Evolutionary conservation across 805 yeast species (phyloP).

Genomic region (Jamesozyma gamospora): DNA sequence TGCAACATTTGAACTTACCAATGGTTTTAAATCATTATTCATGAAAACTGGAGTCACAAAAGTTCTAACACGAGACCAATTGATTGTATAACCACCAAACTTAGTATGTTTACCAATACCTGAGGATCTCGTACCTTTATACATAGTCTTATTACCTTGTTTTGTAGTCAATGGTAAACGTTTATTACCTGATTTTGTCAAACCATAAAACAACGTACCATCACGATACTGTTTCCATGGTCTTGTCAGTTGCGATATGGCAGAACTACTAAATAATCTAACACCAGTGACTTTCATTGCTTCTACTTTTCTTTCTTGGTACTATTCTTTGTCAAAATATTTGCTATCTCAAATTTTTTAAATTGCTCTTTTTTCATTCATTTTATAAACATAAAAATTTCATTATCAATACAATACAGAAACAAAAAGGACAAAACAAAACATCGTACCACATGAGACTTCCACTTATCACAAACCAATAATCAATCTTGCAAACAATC

Average conservation of each 20-base stretch:
- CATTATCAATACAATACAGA: no score
- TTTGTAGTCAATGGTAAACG: slow-evolving; percentile 80
- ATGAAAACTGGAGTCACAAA: slow-evolving; percentile 63
- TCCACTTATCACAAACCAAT: no score
- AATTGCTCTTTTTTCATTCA: no score
- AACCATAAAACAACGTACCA: slow-evolving; percentile 77
- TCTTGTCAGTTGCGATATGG: slow-evolving; percentile 45
- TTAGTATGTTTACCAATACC: slow-evolving; percentile 79
- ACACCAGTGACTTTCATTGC: slow-evolving; percentile 44
- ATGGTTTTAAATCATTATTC: slow-evolving; percentile 50
- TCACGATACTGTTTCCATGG: slow-evolving; percentile 87
- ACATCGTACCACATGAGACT: no score
- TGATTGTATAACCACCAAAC: slow-evolving; percentile 63
- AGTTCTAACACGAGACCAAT: slow-evolving; percentile 82
- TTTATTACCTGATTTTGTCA: slow-evolving; percentile 67
- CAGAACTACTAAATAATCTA: slow-evolving; percentile 39
- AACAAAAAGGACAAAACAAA: no score
- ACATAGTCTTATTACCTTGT: slow-evolving; percentile 86
- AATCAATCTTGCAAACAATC: no score
- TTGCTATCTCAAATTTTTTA: no score
- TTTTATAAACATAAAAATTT: no score
- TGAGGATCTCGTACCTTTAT: slow-evolving; percentile 93
- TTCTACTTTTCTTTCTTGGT: no score
- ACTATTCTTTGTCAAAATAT: no score
- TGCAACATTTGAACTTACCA: slow-evolving; percentile 68